A percentile compares a stretch with the other conserved stretches of the same genome.
Conservation (phyloP, 306 rosid genomes). For the Senna siamea region DNA sequence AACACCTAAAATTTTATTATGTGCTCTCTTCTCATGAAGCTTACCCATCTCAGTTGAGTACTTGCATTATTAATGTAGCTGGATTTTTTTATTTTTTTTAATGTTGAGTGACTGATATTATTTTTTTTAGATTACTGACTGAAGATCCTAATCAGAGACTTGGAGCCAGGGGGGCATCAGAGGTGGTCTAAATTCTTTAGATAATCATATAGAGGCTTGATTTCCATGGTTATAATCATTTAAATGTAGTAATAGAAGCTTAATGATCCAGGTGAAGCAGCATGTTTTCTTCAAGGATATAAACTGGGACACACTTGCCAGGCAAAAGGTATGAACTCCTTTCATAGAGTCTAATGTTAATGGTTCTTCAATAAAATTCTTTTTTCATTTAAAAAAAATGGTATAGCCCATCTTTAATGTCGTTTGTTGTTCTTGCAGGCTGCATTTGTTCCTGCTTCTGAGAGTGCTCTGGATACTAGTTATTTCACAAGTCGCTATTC, state of each 20-base stretch:
- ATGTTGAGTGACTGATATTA: slow-evolving; percentile 38
- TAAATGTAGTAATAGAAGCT: slow-evolving; percentile 28
- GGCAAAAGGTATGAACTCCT: slow-evolving; percentile 76
- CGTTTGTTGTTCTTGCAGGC: slow-evolving; percentile 64
- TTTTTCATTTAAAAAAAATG: too few species aligned
- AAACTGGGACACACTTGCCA: slow-evolving; percentile 98
- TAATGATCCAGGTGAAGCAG: slow-evolving; percentile 80
- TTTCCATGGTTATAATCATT: slow-evolving; percentile 31
- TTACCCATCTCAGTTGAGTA: slow-evolving; percentile 6
- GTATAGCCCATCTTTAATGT: slow-evolving; percentile 7
- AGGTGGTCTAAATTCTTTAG: slow-evolving; percentile 60
- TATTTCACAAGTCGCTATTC: slow-evolving; percentile 92
- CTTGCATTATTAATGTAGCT: slow-evolving; percentile 4
- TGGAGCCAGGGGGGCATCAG: slow-evolving; percentile 95
- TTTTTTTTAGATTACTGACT: slow-evolving; percentile 71
- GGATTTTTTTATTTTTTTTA: slow-evolving; percentile 11
- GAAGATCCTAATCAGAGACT: slow-evolving; percentile 97
- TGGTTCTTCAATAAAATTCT: too few species aligned
- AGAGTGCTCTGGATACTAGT: slow-evolving; percentile 94
- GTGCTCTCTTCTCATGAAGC: neutral
- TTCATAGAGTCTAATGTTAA: slow-evolving; percentile 19
- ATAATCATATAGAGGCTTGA: slow-evolving; percentile 15
- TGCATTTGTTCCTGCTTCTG: slow-evolving; percentile 97
- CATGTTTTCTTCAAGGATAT: slow-evolving; percentile 93
- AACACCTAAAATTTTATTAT: neutral